Evolutionary conservation across 2,329 filamentous ascomycete genomes (phyloP).

Genomic region (Colletotrichum costaricense): DNA sequence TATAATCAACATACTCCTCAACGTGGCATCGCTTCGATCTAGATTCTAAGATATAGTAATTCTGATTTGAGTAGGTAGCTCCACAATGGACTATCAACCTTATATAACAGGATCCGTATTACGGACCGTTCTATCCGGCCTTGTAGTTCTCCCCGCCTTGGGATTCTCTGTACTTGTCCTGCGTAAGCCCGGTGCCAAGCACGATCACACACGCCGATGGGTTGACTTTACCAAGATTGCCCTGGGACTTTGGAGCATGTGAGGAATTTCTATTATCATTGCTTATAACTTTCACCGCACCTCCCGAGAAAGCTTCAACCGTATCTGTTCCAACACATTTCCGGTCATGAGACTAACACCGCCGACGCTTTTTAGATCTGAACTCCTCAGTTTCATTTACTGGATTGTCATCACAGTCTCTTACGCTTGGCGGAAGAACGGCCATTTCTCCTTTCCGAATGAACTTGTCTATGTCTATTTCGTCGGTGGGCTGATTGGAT

Average conservation of each 20-base stretch:
- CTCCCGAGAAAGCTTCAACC: no score
- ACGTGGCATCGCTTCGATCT: background rate
- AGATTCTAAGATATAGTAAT: background rate
- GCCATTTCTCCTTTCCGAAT: background rate
- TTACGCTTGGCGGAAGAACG: background rate
- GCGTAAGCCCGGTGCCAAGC: slow-evolving; percentile 3
- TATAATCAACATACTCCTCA: background rate
- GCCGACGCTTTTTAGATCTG: background rate
- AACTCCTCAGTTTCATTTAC: background rate
- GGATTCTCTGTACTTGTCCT: background rate
- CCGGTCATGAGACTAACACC: background rate
- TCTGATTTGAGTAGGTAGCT: background rate
- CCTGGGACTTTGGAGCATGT: background rate
- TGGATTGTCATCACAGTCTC: background rate
- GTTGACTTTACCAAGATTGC: slow-evolving; percentile 3
- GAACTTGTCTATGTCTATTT: background rate
- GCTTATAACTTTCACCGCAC: no score
- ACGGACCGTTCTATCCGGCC: background rate
- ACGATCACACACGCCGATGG: slow-evolving; percentile 20
- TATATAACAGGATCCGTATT: background rate
- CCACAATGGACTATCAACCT: background rate
- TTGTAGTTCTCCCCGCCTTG: background rate
- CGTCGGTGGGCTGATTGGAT: background rate
- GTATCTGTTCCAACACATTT: background rate
- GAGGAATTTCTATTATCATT: background rate